Conservation (phyloP, 2,329 filamentous ascomycete species). For the Talaromyces atroroseus region DNA sequence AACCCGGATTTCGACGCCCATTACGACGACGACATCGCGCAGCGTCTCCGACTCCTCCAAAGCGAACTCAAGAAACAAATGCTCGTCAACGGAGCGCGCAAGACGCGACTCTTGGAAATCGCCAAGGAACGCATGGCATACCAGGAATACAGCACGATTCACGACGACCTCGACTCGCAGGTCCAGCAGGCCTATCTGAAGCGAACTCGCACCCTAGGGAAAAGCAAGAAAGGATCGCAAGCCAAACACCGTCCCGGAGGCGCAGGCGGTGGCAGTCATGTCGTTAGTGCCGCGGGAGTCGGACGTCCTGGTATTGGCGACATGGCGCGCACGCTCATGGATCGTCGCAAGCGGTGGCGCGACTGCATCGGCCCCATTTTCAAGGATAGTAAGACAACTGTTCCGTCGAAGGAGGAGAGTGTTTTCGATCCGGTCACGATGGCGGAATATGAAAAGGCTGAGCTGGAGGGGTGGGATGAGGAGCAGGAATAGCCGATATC, state of each 20-base stretch:
- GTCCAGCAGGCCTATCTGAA: constrained; percentile 95
- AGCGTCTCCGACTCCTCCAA: constrained; percentile 80
- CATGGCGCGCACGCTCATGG: constrained; percentile 85
- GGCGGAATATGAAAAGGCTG: constrained; percentile 66
- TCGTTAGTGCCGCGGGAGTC: constrained; percentile 34
- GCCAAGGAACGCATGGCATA: constrained; percentile 90
- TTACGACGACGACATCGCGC: constrained; percentile 90
- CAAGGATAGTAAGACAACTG: constrained; percentile 69
- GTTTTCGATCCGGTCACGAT: constrained; percentile 73
- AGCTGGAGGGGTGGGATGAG: constrained; percentile 76
- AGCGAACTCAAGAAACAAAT: constrained; percentile 74
- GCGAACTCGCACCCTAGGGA: constrained; percentile 86
- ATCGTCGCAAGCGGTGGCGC: constrained; percentile 81
- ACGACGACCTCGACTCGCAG: constrained; percentile 91
- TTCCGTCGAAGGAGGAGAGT: constrained; percentile 63
- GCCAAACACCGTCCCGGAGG: constrained; percentile 54
- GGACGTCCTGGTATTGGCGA: constrained; percentile 71
- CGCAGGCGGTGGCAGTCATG: constrained; percentile 64
- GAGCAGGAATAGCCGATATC: constrained; percentile 56
- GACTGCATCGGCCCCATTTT: constrained; percentile 88
- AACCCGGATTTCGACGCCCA: constrained; percentile 79
- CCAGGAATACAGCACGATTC: constrained; percentile 94
- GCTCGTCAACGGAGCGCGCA: constrained; percentile 84
- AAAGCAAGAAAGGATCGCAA: constrained; percentile 83
- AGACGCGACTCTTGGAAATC: constrained; percentile 77